These are phyloP conservation scores for Ceratocystis papillata DNA, from an alignment of 2,329 filamentous ascomycete species.

Conservation along the genomic window DNA sequence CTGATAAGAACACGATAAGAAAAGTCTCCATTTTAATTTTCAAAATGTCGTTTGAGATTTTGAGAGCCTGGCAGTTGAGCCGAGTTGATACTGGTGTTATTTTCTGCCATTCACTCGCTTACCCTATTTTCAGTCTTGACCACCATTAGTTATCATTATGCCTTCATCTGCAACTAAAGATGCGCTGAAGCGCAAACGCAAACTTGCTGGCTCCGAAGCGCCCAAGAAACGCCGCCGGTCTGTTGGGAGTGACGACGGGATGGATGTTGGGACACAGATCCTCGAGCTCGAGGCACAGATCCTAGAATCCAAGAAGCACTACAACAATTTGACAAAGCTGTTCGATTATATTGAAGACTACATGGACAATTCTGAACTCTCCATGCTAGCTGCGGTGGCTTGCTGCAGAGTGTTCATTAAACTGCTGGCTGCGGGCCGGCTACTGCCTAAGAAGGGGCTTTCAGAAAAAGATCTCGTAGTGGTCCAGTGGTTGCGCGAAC, in stretches of 20 bases:
- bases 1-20: conserved; percentile 15
- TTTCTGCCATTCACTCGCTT: neutral
- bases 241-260: conserved; percentile 39
- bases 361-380: conserved; percentile 43
- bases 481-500: conserved; percentile 65
- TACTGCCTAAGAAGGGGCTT: conserved; percentile 54
- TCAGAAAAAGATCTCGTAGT: conserved; percentile 66
- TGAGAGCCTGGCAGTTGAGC: neutral
- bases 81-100: neutral
- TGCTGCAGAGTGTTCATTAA: conserved; percentile 79
- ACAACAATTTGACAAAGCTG: conserved; percentile 76
- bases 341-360: conserved; percentile 45
- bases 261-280: conserved; percentile 52
- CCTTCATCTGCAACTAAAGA: conserved; percentile 22
- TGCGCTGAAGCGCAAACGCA: conserved; percentile 44
- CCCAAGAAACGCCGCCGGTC: conserved; percentile 44
- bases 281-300: conserved; percentile 69
- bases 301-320: conserved; percentile 74
- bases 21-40: conserved; percentile 27
- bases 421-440: conserved; percentile 60
- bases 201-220: conserved; percentile 33
- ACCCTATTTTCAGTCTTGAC: neutral
- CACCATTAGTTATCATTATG: conserved; percentile 12
- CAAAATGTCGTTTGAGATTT: conserved; percentile 23
- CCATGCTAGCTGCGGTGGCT: conserved; percentile 62